Evolutionary conservation across 495 filamentous ascomycete species (phyloP).

Genomic region (Penicillium alfredii): DNA sequence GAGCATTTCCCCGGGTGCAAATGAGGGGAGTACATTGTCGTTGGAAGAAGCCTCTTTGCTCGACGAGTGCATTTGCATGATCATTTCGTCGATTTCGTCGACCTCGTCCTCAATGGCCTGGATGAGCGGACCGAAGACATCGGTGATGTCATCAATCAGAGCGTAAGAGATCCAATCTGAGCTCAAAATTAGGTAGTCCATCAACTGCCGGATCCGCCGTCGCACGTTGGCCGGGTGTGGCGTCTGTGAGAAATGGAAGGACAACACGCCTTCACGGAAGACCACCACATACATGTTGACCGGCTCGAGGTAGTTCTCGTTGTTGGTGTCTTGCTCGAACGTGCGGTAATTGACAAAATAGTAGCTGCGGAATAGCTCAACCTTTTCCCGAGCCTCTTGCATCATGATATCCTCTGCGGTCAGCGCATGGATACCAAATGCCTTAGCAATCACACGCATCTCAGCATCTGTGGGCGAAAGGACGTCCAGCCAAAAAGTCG

Average conservation of each 20-base stretch:
- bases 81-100: constrained; percentile 79
- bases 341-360: constrained; percentile 98
- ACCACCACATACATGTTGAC: constrained; percentile 98
- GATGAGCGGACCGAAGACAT: constrained; percentile 88
- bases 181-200: constrained; percentile 86
- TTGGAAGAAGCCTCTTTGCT: constrained; percentile 32
- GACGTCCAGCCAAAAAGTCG: constrained; percentile 94
- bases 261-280: constrained; percentile 90
- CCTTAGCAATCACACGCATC: constrained; percentile 85
- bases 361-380: constrained; percentile 93
- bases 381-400: constrained; percentile 94
- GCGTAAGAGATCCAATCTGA: constrained; percentile 99
- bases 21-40: constrained; percentile 31
- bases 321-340: constrained; percentile 88
- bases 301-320: constrained; percentile 83
- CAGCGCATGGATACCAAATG: constrained; percentile 90
- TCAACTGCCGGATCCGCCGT: constrained; percentile 83
- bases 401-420: constrained; percentile 96
- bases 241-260: constrained; percentile 90
- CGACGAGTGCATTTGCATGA: constrained; percentile 66
- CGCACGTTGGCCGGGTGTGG: constrained; percentile 95
- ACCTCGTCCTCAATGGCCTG: constrained; percentile 85
- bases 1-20: constrained; percentile 74
- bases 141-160: constrained; percentile 96
- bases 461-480: constrained; percentile 84